Conservation (phyloP, 495 filamentous ascomycete genomes). For the Friedmanniomyces endolithicus region DNA sequence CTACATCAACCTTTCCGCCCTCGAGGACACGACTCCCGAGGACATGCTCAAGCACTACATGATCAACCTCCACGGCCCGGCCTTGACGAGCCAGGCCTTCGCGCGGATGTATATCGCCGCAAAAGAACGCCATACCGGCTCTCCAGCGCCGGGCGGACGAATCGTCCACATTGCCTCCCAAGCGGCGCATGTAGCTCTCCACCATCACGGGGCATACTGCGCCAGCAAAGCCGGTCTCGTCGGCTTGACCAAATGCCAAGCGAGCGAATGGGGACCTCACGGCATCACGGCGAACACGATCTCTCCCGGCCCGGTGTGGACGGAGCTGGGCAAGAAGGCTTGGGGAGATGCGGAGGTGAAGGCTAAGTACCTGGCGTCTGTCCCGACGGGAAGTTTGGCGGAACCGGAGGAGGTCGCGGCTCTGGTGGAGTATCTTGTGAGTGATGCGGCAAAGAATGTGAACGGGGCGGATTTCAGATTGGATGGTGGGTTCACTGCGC, state of each 20-base stretch:
- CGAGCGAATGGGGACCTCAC: conserved; percentile 15
- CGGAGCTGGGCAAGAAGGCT: conserved; percentile 17
- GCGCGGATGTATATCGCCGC: conserved; percentile 9
- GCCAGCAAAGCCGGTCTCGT: conserved; percentile 17
- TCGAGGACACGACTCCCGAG: conserved; percentile 13
- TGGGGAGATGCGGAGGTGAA: conserved; percentile 10
- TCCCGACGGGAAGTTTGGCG: conserved; percentile 15
- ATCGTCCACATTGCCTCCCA: conserved; percentile 17
- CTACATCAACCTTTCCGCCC: conserved; percentile 8
- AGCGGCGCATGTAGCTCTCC: conserved; percentile 15
- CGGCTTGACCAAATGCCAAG: conserved; percentile 15
- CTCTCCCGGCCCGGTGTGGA: conserved; percentile 50
- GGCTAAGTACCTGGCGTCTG: conserved; percentile 5
- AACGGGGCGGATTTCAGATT: conserved; percentile 16
- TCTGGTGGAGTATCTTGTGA: conserved; percentile 7
- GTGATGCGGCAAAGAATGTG: conserved; percentile 9
- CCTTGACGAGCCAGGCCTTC: conserved; percentile 10
- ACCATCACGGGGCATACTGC: conserved; percentile 17
- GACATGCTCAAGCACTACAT: conserved; percentile 10
- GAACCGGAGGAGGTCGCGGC: conserved; percentile 14
- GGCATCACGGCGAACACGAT: conserved; percentile 13
- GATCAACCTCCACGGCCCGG: conserved; percentile 14
- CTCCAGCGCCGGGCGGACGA: conserved; percentile 1
- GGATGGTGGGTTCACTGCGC: conserved; percentile 14
- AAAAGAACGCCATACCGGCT: not conserved